Evolutionary conservation across 2,329 filamentous ascomycete genomes (phyloP).

Genomic region (Ciborinia camelliae): DNA sequence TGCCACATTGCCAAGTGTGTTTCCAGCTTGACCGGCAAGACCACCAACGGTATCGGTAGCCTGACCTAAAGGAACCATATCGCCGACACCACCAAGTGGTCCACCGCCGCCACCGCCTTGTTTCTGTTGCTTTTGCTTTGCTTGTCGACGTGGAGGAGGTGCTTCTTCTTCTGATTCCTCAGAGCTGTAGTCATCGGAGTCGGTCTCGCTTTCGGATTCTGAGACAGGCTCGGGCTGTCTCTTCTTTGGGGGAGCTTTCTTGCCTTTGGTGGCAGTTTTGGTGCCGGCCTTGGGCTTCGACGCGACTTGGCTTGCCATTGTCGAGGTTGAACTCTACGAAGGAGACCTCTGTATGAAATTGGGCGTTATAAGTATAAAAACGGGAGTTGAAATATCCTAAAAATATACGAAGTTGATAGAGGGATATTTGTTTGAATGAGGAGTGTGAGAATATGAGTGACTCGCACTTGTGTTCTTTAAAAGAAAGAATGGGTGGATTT

Average conservation of each 20-base stretch:
- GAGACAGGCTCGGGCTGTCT: conserved; percentile 9
- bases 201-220: conserved; percentile 7
- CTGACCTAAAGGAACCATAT: conserved; percentile 17
- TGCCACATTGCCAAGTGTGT: conserved; percentile 14
- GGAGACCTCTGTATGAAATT: background rate
- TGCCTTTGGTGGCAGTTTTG: conserved; percentile 14
- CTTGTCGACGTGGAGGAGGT: conserved; percentile 14
- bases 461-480: conserved; percentile 15
- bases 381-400: background rate
- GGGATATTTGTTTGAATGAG: background rate
- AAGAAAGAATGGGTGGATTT: conserved; percentile 15
- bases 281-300: conserved; percentile 15
- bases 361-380: background rate
- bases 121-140: conserved; percentile 14
- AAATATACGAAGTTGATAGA: background rate
- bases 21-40: conserved; percentile 9
- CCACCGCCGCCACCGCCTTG: conserved; percentile 12
- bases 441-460: conserved; percentile 3
- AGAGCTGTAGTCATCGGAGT: conserved; percentile 15
- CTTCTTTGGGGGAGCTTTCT: conserved; percentile 14
- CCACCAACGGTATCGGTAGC: conserved; percentile 15
- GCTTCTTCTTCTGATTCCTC: conserved; percentile 15
- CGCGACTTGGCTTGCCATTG: conserved; percentile 12
- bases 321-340: background rate
- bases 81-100: conserved; percentile 14